Base-by-base conservation (phyloP, 2,329 filamentous ascomycete genomes). In the Pyrenochaeta sp. region DNA sequence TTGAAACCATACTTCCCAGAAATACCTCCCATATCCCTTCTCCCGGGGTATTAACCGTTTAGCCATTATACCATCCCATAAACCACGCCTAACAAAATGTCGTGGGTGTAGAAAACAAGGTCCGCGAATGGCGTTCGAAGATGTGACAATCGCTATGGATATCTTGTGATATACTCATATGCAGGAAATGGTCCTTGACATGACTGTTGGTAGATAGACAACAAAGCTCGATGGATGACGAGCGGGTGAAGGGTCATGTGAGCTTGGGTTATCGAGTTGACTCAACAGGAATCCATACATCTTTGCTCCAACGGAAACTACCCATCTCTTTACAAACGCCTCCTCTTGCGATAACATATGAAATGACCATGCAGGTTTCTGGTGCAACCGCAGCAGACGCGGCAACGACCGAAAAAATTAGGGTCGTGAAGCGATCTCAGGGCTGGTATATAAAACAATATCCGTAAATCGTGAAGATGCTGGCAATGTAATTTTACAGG, bases 401-500 rank as follows among this genome's bases (percentile, higher is more conserved):
- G 21, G 17, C 36, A n/a, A 21, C 35, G 14, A 39, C 36, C 20
- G 17, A 23, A 42, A 14, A 14, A 42, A 42, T 42, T 42, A 42
- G 21, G 27, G 21, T 42, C 23, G 23, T 42, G 9, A n/a, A 5
- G 14, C 11, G 23, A 30, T 39, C n/a, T 42, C 11, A 23, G 17
- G 39, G 23, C n/a, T 42, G 40, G 14, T 30, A 30, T 42, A 29
- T 42, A 30, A 29, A 30, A 42, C 40, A 42, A 42, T 42, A 30
- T 29, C 40, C 40, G 40, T 29, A 30, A 42, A 12, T 42, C 40
- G 40, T 29, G 40, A 42, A 30, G 7, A 29, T 18, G 40, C 40
- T 30, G 40, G 27, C 27, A 42, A 42, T 42, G 27, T 42, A 42
- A 12, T 42, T 42, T 21, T 42, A 42, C 40, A 42, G 21, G 23